These are phyloP conservation scores for Thielaviopsis populi DNA, from an alignment of 2,329 filamentous ascomycete species.

Conservation along the genomic window DNA sequence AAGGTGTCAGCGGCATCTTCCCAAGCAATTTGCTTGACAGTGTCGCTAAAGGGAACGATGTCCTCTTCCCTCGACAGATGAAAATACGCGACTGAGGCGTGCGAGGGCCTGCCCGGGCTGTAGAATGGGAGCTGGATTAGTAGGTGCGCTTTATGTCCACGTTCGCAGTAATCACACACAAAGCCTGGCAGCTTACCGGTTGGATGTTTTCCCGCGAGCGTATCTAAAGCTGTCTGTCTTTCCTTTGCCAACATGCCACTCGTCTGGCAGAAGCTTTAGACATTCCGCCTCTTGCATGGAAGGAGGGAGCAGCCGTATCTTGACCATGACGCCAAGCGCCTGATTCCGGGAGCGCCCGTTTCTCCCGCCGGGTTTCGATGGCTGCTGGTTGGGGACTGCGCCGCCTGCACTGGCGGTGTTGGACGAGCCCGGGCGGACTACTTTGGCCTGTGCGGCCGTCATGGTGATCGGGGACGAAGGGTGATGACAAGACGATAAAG, in stretches of 20 bases:
- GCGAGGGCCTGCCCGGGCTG: constrained; percentile 72
- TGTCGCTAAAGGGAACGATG: constrained; percentile 51
- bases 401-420: background rate
- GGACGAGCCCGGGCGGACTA: background rate
- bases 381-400: background rate
- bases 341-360: constrained; percentile 7
- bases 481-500: background rate
- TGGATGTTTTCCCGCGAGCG: constrained; percentile 54
- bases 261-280: constrained; percentile 51
- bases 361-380: background rate
- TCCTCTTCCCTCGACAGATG: constrained; percentile 60
- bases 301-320: constrained; percentile 72
- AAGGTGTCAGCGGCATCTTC: constrained; percentile 68
- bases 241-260: constrained; percentile 68
- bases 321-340: constrained; percentile 59
- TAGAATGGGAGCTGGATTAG: background rate
- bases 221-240: constrained; percentile 75
- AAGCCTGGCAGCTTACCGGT: constrained; percentile 22
- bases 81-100: constrained; percentile 66
- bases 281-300: constrained; percentile 73
- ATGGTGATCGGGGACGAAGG: background rate
- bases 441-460: constrained; percentile 8
- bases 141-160: background rate
- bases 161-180: constrained; percentile 5
- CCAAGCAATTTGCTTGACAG: constrained; percentile 55